phyloP scores from a whole-genome alignment of 2,329 filamentous ascomycete species.

The Penicillium sp. region DNA sequence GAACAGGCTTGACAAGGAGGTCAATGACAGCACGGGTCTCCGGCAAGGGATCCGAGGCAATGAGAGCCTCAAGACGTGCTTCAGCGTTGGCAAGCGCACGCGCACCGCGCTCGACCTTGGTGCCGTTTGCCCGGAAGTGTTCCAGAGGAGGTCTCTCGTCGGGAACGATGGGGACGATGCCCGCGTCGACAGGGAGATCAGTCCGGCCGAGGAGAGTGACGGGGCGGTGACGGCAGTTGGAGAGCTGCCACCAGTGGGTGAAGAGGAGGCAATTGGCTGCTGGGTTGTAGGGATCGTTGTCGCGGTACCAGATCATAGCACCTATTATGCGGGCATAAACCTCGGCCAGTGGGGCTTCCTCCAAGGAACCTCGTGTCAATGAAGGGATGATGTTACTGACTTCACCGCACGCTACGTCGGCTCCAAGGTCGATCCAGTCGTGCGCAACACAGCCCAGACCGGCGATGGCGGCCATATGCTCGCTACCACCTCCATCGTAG shows the following conservation, averaged over 20 bases:
- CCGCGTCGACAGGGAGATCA: too few species aligned
- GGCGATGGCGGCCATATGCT: constrained; percentile 13
- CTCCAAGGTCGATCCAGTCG: constrained; percentile 11
- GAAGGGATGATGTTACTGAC: constrained; percentile 12
- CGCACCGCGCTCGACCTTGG: constrained; percentile 7
- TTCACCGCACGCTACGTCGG: constrained; percentile 10
- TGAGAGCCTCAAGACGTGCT: constrained; percentile 4
- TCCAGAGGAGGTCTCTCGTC: constrained; percentile 8
- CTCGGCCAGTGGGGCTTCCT: constrained; percentile 6
- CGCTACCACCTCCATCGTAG: constrained; percentile 10
- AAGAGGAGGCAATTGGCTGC: constrained; percentile 10
- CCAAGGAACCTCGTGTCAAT: constrained; percentile 9
- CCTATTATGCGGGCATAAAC: constrained; percentile 10
- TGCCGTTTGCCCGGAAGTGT: constrained; percentile 9
- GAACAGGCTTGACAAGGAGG: constrained; percentile 7
- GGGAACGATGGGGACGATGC: constrained; percentile 7
- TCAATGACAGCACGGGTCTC: constrained; percentile 9
- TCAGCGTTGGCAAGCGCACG: constrained; percentile 8
- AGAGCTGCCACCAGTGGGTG: constrained; percentile 14
- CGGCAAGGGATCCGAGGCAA: constrained; percentile 1
- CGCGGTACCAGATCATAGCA: constrained; percentile 12
- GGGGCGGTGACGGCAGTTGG: constrained; percentile 14
- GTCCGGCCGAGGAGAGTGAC: too few species aligned
- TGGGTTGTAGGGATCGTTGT: constrained; percentile 13
- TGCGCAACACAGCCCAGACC: constrained; percentile 11